These are phyloP conservation scores for Mortierella sp. DNA, from an alignment of 371 early-diverging fungal species.

Conservation along the genomic window DNA sequence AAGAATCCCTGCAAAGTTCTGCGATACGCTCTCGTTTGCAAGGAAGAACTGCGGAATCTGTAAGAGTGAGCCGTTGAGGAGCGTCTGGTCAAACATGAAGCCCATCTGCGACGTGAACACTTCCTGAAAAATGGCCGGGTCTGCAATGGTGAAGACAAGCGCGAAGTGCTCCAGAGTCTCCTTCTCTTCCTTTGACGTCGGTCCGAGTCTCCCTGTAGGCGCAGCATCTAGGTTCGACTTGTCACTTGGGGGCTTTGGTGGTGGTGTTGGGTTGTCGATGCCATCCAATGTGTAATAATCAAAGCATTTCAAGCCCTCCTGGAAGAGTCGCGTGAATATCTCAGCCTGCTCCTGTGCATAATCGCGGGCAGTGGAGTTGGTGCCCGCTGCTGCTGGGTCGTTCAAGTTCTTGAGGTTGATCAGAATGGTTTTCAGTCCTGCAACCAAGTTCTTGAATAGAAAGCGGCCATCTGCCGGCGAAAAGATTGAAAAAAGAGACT, in stretches of 20 bases:
- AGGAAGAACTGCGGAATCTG: constrained; percentile 93
- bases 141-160: constrained; percentile 86
- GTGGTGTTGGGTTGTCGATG: constrained; percentile 56
- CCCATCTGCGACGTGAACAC: constrained; percentile 91
- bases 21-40: constrained; percentile 80
- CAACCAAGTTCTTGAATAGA: constrained; percentile 87
- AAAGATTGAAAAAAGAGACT: not conserved
- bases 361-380: constrained; percentile 63
- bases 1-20: constrained; percentile 83
- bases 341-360: constrained; percentile 79
- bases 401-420: constrained; percentile 81
- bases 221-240: constrained; percentile 32
- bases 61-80: constrained; percentile 83
- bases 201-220: constrained; percentile 55
- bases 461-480: constrained; percentile 71
- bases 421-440: constrained; percentile 87
- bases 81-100: constrained; percentile 85
- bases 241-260: constrained; percentile 40
- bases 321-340: constrained; percentile 77
- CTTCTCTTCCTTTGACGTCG: constrained; percentile 81
- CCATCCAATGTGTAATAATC: constrained; percentile 87
- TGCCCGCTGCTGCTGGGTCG: constrained; percentile 31
- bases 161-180: constrained; percentile 94
- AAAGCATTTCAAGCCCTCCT: constrained; percentile 89
- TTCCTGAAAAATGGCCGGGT: constrained; percentile 95